Percentiles rank a stretch among this genome's conserved stretches.
These are phyloP conservation scores for Peronospora belbahrii DNA, from an alignment of 352 stramenopile species.

Conservation along the genomic window DNA sequence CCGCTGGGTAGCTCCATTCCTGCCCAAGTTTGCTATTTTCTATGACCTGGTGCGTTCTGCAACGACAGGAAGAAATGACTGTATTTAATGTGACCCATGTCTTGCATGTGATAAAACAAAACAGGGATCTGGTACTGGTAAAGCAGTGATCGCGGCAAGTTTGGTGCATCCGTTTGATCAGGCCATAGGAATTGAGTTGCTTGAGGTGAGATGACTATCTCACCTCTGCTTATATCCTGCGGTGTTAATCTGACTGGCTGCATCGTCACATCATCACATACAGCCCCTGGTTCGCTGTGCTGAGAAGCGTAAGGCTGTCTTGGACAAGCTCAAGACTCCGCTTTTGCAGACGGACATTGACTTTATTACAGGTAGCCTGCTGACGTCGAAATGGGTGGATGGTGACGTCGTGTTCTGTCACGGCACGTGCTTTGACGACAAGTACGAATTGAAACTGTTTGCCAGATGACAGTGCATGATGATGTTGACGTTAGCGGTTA, in stretches of 20 bases:
- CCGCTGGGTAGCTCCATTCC: constrained; percentile 44
- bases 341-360: constrained; percentile 57
- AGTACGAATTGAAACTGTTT: constrained; percentile 29
- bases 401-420: constrained; percentile 81
- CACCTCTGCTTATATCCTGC: background rate
- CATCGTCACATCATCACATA: background rate
- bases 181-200: constrained; percentile 72
- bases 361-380: constrained; percentile 59
- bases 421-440: constrained; percentile 78
- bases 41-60: constrained; percentile 59
- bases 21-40: constrained; percentile 69
- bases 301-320: constrained; percentile 55
- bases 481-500: background rate
- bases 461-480: background rate
- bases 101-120: background rate
- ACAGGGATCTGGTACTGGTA: constrained; percentile 74
- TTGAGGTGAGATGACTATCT: constrained; percentile 32
- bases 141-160: constrained; percentile 70
- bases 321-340: constrained; percentile 36
- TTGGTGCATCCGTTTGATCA: constrained; percentile 79
- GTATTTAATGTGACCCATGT: no score
- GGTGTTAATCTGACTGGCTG: background rate
- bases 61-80: background rate
- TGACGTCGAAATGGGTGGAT: constrained; percentile 59
- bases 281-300: constrained; percentile 67